A percentile compares a stretch with the other conserved stretches of the same genome.
These are phyloP conservation scores for Phaffomyces antillensis DNA, from an alignment of 805 yeast species.

Conservation along the genomic window DNA sequence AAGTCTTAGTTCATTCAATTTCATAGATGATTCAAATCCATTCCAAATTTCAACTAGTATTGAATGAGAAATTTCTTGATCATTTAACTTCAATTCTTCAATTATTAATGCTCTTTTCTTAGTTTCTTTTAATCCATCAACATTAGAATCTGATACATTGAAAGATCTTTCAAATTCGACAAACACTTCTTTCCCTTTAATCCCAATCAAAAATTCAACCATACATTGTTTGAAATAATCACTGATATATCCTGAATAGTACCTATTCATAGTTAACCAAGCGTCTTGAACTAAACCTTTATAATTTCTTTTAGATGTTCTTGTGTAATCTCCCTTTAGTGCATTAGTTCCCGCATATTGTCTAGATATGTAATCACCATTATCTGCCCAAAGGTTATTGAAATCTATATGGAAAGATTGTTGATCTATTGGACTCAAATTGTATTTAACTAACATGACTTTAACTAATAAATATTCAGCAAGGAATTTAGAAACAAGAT, in stretches of 20 bases:
- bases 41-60: conserved; percentile 23
- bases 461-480: conserved; percentile 23
- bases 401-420: conserved; percentile 18
- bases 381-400: conserved; percentile 54
- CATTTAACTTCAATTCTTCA: conserved; percentile 9
- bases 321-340: conserved; percentile 40
- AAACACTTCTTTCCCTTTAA: conserved; percentile 28
- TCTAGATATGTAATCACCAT: conserved; percentile 59
- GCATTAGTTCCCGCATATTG: conserved; percentile 57
- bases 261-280: conserved; percentile 33
- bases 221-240: conserved; percentile 39
- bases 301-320: conserved; percentile 35
- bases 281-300: conserved; percentile 38
- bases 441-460: conserved; percentile 21
- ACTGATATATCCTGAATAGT: conserved; percentile 35
- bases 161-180: conserved; percentile 35
- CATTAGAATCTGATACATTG: conserved; percentile 18
- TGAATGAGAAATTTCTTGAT: conserved; percentile 13
- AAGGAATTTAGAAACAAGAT: conserved; percentile 38
- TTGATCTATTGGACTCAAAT: conserved; percentile 1
- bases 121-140: conserved; percentile 19
- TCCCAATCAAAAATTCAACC: conserved; percentile 35
- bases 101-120: conserved; percentile 18
- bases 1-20: conserved; percentile 12
- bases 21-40: conserved; percentile 19